Base-by-base conservation (phyloP, 2,329 filamentous ascomycete genomes). In the Akanthomyces dipterigenus region DNA sequence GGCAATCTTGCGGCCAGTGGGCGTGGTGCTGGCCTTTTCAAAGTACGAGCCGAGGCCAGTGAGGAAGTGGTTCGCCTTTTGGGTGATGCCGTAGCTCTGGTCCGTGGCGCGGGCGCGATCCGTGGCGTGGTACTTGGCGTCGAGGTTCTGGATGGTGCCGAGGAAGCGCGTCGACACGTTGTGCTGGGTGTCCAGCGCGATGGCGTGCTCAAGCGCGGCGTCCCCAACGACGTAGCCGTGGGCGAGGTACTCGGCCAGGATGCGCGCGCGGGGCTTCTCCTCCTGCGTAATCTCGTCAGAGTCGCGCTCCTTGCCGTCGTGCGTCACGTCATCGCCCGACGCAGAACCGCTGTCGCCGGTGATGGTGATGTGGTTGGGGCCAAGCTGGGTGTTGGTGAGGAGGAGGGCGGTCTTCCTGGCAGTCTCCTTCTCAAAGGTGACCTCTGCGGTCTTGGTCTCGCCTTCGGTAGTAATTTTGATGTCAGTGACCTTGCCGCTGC, bases 381-480 rank as follows among this genome's bases (percentile, higher is more conserved):
- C 93, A 55, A 99, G 89, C 77, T 96, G 90, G 58, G 95, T 99
- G 82, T 96, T 96, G 79, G 98, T 93, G 66, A 99, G 88, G 63
- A 99, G 89, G 45, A 97, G 89, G 28, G 95, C 95, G 24, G 95
- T 99, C 82, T 96, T 97, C 63, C 93, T 93, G 55, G 95, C 95
- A 16, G 93, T 96, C 74, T 93, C 88, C 81, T 97, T 97, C 78
- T 98, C 95, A 72, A 99, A 99, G 57, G 87, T 93, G 65, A 99
- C 93, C n/a, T 88, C 90, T 62, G 95, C 95, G 55, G 87, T 87
- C 78, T 97, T 91, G 67, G 84, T 81, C 67, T 88, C 83, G 70
- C 85, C 85, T 75, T 76, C 77, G 40, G 87, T 77, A 31, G 86
- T 90, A 70, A 97, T 84, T 63, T 91, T 87, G 74, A 99, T 83